Evolutionary conservation across 2,329 filamentous ascomycete genomes (phyloP), one percentile per base, ranked within the genome.

Genomic region (Exophiala calicioides): DNA sequence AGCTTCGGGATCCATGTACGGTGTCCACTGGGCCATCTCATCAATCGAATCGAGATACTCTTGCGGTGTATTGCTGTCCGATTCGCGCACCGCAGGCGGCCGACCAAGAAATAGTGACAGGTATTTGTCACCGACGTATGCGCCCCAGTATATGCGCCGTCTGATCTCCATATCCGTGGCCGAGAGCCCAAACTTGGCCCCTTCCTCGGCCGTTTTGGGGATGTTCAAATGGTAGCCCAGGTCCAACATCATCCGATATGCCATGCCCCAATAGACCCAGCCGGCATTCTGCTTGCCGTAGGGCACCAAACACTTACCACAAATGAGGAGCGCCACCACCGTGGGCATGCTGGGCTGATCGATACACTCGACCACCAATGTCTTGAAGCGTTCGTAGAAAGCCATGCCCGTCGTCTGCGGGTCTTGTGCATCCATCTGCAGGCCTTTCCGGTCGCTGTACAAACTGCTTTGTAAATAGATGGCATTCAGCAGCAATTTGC

Each of bases 381-480:
- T 53, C 5, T 67, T 59, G 31, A 70, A 69, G 9, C 68, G 62
- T 3, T 64, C 56, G 38, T 69, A 71, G 49, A 71, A 72, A 9
- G 59, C 59, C 20, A 57, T 54, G 3, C 68, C 69, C 1, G 65
- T 60, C 21, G 62, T 67, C 31, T 65, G 58, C 0, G 66, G 61
- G 34, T 69, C 65, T 0, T 58, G 52, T 0, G 66, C 64, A 24
- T 66, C 62, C 13, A 62, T 54, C 3, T 64, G 63, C 5, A 71
- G 58, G 12, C 63, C 64, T 1, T 60, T 50, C 1, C 67, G 61
- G 44, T 70, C 64, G 44, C 68, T 71, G 34, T 68, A 70, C 1
- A 69, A 62, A 4, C 62, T 63, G 2, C 65, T 67, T 7, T 65
- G 67, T 34, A 65, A 69, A 54, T 68, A 73, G 7, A 72, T 70